phyloP scores from a whole-genome alignment of 495 filamentous ascomycete genomes.

The Physcia stellaris region DNA sequence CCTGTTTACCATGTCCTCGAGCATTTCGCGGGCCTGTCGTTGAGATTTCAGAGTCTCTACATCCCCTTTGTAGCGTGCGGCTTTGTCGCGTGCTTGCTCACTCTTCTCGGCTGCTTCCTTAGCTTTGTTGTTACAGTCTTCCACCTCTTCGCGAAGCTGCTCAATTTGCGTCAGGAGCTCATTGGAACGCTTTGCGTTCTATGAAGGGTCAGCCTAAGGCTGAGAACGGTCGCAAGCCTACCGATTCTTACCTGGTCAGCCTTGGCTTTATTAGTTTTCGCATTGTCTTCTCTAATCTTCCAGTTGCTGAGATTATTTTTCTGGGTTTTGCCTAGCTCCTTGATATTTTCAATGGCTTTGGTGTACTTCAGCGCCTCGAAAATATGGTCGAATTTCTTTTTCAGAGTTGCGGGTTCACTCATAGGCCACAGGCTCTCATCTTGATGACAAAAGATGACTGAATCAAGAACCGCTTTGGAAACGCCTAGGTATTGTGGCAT shows the following conservation, averaged over 20 bases:
- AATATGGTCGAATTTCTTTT: slow-evolving; percentile 93
- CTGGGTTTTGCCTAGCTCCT: slow-evolving; percentile 67
- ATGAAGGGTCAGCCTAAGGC: neutral
- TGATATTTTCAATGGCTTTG: slow-evolving; percentile 92
- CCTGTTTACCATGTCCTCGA: slow-evolving; percentile 52
- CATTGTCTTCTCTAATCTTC: slow-evolving; percentile 58
- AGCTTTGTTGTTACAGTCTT: slow-evolving; percentile 42
- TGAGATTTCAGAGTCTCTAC: slow-evolving; percentile 63
- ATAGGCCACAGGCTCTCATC: slow-evolving; percentile 97
- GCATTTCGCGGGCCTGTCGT: slow-evolving; percentile 50
- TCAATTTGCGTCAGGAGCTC: slow-evolving; percentile 66
- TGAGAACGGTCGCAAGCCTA: slow-evolving; percentile 6
- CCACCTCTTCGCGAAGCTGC: slow-evolving; percentile 40
- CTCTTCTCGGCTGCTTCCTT: slow-evolving; percentile 39
- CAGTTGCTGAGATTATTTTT: slow-evolving; percentile 56
- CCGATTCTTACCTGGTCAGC: slow-evolving; percentile 41
- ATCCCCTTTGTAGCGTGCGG: slow-evolving; percentile 44
- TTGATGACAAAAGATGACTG: slow-evolving; percentile 96
- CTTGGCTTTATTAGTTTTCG: slow-evolving; percentile 75
- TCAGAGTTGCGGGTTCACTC: slow-evolving; percentile 72
- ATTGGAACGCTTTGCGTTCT: slow-evolving; percentile 45
- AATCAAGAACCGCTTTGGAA: slow-evolving; percentile 76
- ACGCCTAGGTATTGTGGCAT: slow-evolving; percentile 85
- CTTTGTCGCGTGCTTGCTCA: slow-evolving; percentile 45
- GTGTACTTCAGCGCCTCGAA: slow-evolving; percentile 96